Base-by-base conservation (phyloP, 805 yeast species). In the Ogataea trehalophila region DNA sequence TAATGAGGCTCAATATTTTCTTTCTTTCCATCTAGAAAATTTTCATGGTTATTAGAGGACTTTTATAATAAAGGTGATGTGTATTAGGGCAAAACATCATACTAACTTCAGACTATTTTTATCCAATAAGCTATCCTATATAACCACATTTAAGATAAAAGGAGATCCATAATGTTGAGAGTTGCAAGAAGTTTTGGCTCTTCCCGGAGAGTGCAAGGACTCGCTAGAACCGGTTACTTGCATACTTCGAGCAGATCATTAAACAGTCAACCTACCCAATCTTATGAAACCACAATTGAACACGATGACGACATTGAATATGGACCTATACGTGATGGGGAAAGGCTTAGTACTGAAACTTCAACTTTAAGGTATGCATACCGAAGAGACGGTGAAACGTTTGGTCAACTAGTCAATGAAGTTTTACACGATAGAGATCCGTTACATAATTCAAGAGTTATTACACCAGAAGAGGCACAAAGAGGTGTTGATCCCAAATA, bases 401-500 rank as follows among this genome's bases (percentile, higher is more conserved):
- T 70, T 63, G 77, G 76, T 0, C 75, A 70, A 46, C 57, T 72
- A 1, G 76, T 72, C 8, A 63, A 67, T 43, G 72, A 66, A 46
- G 63, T 61, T 11, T 57, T 64, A 26, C 63, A 70, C 40, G 73
- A 67, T 23, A 45, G 66, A 26, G 61, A 65, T 35, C 67, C 67
- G 0, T 42, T 58, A 5, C 61, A 61, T 34, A 61, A 66, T 14
- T 54, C 61, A 7, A 57, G 62, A 39, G 75, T 75, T 4, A 57
- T 74, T 6, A 57, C 69, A 0, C 65, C 69, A 29, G 71, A 70
- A 26, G 73, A 67, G 44, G 63, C 66, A 5, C 41, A 66, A 14
- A 47, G 58, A 33, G 63, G 68, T 0, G 62, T 60, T 15, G 62
- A 65, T 36, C 61, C 67, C 5, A 56, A 59, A 39, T 68, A 54